These are phyloP conservation scores for Fistulinella cinereoalba DNA, from an alignment of 1,284 basidiomycete species.

Conservation along the genomic window DNA sequence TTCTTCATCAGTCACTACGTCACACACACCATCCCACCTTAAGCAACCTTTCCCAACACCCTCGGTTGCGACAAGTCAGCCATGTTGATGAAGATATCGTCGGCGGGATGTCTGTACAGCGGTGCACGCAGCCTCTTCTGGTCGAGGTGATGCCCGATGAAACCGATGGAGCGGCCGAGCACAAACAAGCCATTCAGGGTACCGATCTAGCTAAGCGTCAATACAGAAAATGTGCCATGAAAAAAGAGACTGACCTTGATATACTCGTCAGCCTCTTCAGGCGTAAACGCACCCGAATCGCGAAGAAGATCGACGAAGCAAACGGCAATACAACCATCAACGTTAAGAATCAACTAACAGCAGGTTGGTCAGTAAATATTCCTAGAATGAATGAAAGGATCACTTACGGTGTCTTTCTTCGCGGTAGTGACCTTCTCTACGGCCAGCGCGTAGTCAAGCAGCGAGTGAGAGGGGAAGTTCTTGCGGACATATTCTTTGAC, in stretches of 20 bases:
- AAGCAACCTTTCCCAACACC: conserved; percentile 61
- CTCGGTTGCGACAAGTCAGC: conserved; percentile 76
- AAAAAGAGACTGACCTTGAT: conserved; percentile 57
- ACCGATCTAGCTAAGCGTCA: conserved; percentile 54
- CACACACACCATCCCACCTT: neutral
- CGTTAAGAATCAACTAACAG: conserved; percentile 81
- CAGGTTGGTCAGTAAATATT: neutral
- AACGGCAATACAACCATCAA: conserved; percentile 97
- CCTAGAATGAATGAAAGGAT: neutral
- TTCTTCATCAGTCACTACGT: conserved; percentile 6
- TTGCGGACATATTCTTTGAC: conserved; percentile 97
- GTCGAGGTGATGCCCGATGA: conserved; percentile 93
- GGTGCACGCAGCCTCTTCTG: conserved; percentile 93
- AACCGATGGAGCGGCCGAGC: conserved; percentile 95
- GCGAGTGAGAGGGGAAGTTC: conserved; percentile 90
- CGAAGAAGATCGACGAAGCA: conserved; percentile 96
- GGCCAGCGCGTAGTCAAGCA: conserved; percentile 97
- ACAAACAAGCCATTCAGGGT: conserved; percentile 97
- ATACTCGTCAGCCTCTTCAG: conserved; percentile 97
- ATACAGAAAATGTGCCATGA: neutral
- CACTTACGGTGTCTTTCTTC: conserved; percentile 91
- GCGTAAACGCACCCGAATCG: conserved; percentile 91
- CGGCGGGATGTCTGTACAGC: conserved; percentile 88
- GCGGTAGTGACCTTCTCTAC: conserved; percentile 97
- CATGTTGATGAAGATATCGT: conserved; percentile 87